Percentiles rank a stretch among this genome's conserved stretches.
Conservation (phyloP, 257 asterid species). For the Linderniella brevidens region DNA sequence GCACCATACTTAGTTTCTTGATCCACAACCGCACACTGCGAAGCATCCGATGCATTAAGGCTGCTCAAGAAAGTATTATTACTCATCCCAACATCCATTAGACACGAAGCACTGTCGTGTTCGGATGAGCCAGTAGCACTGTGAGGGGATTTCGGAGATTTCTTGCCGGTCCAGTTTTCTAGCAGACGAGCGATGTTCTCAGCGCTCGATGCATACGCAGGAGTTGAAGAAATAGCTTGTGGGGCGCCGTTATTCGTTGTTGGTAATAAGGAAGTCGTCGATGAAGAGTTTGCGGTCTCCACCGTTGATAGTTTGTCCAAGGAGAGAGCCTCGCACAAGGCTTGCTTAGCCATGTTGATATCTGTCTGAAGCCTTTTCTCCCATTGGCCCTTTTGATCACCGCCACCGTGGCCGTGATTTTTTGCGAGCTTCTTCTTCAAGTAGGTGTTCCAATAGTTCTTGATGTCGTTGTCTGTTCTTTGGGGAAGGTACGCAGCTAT, state of each 20-base stretch:
- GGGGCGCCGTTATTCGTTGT: constrained; percentile 3
- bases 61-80: no score
- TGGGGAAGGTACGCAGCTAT: constrained; percentile 54
- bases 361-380: constrained; percentile 62
- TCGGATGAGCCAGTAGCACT: constrained; percentile 22
- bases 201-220: constrained; percentile 36
- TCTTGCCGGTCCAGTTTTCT: constrained; percentile 33
- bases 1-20: not conserved
- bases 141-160: constrained; percentile 17
- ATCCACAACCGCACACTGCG: no score
- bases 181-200: constrained; percentile 67
- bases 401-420: constrained; percentile 12
- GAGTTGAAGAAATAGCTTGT: no score
- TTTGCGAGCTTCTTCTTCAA: constrained; percentile 34
- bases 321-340: constrained; percentile 42
- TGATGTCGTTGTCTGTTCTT: constrained; percentile 50
- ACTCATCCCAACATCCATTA: no score
- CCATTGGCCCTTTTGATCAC: constrained; percentile 41
- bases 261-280: not conserved
- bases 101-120: constrained; percentile 5
- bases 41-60: no score
- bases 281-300: constrained; percentile 1
- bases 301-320: constrained; percentile 16
- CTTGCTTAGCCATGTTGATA: constrained; percentile 47
- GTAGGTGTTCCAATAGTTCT: constrained; percentile 52